Evolutionary conservation across 768 basidiomycete species (phyloP), one percentile per base, ranked within the genome.

Genomic region (Brasilioporus rufonigricans): DNA sequence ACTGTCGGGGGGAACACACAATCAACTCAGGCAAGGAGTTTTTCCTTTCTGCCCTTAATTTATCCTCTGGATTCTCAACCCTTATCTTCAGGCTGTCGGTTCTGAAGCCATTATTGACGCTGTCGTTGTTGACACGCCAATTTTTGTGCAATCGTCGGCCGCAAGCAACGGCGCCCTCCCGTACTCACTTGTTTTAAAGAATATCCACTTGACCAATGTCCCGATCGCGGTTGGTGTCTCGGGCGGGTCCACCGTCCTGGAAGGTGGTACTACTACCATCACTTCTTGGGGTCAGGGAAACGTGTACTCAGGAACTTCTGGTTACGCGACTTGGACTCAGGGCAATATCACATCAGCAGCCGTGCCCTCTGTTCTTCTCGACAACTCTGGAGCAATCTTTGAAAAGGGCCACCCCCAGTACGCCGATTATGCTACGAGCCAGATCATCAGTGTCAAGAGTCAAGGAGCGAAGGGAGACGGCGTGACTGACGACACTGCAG

Each of bases 381-480:
- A 85, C 55, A 64, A 75, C 50, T 60, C 75, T 12, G 87, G 86
- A 1, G 75, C 72, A 52, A 82, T 90, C 21, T 83, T 89, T 55
- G 81, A 84, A 27, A 81, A 75, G 57, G 66, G 69, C 3, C 86
- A 80, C 54, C 88, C 88, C 7, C 87, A 89, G 61, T 91, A 91
- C 55, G 79, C 71, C 24, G 65, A 68, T 48, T 86, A 84, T 59
- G 78, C 81, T 27, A 71, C 79, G 26, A 76, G 69, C 58, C 80
- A 91, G 62, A 79, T 91, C 64, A 76, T 90, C 53, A 89, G 86
- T 59, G 86, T 86, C 45, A 84, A 80, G 59, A 78, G 78, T 55
- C 67, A 83, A 49, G 90, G 89, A 13, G 89, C 88, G 4, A 80
- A 74, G 56, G 90, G 90, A 32, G 88, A 91, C 55, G 90, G 90